Evolutionary conservation across 2,329 filamentous ascomycete genomes (phyloP).

Genomic region (Pseudocercospora eumusae): DNA sequence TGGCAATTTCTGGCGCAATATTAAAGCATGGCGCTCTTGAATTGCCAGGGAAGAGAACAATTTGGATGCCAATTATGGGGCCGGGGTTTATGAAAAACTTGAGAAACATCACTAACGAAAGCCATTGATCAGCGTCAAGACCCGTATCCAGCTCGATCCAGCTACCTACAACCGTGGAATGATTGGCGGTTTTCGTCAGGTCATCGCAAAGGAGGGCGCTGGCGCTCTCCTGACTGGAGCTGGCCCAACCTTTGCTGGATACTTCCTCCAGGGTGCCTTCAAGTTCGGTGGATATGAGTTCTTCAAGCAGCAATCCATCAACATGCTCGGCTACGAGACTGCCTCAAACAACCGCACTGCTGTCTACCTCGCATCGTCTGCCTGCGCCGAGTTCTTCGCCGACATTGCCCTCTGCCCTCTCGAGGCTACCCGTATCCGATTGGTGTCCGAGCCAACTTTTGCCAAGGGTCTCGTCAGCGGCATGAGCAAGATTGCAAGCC

Average conservation of each 20-base stretch:
- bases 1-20: background rate
- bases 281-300: slow-evolving; percentile 96
- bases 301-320: slow-evolving; percentile 91
- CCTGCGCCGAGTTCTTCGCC: slow-evolving; percentile 60
- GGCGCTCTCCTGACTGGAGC: slow-evolving; percentile 82
- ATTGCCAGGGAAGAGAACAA: background rate
- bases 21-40: background rate
- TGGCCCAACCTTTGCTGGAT: slow-evolving; percentile 83
- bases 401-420: slow-evolving; percentile 87
- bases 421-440: slow-evolving; percentile 89
- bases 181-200: slow-evolving; percentile 82
- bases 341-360: slow-evolving; percentile 76
- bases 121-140: slow-evolving; percentile 73
- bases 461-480: slow-evolving; percentile 76
- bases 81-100: background rate
- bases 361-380: slow-evolving; percentile 72
- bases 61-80: background rate
- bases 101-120: slow-evolving; percentile 22
- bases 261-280: slow-evolving; percentile 91
- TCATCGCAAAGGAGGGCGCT: slow-evolving; percentile 80
- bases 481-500: slow-evolving; percentile 79
- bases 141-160: slow-evolving; percentile 90
- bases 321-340: slow-evolving; percentile 73
- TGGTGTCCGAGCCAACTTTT: slow-evolving; percentile 84
- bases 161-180: slow-evolving; percentile 84